Evolutionary conservation across 2,329 filamentous ascomycete genomes (phyloP).

Genomic region (Achaetomium macrosporum): DNA sequence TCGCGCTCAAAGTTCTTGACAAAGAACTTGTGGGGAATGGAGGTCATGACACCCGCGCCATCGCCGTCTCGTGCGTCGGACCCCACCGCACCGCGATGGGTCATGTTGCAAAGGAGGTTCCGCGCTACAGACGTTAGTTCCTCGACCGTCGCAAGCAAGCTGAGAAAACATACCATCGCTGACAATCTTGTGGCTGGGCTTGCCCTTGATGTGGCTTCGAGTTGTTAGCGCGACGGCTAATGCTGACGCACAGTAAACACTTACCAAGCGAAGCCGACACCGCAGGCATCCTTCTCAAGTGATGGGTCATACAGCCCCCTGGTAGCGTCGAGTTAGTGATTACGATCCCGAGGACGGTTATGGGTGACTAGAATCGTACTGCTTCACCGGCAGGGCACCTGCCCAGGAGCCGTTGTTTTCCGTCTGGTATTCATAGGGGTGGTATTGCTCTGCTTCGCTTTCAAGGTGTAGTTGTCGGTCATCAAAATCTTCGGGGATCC

Average conservation of each 20-base stretch:
- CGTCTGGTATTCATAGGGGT: conserved; percentile 78
- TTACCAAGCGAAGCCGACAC: conserved; percentile 97
- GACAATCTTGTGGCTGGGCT: conserved; percentile 94
- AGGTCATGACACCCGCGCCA: conserved; percentile 98
- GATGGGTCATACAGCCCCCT: conserved; percentile 90
- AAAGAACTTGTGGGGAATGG: conserved; percentile 97
- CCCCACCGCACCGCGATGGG: conserved; percentile 95
- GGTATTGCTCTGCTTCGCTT: conserved; percentile 54
- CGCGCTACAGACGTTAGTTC: conserved; percentile 53
- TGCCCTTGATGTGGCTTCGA: conserved; percentile 89
- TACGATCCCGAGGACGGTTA: not conserved
- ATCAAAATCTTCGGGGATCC: conserved; percentile 55
- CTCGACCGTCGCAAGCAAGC: not conserved
- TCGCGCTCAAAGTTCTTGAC: conserved; percentile 96
- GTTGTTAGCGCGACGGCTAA: conserved; percentile 11
- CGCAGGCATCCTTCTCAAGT: conserved; percentile 97
- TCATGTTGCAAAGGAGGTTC: conserved; percentile 99
- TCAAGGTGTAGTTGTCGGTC: conserved; percentile 60
- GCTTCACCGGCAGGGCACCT: conserved; percentile 90
- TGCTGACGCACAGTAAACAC: conserved; percentile 1
- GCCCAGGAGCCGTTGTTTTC: conserved; percentile 87
- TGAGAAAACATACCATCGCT: conserved; percentile 71
- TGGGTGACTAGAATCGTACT: conserved; percentile 45
- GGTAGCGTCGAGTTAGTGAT: conserved; percentile 15
- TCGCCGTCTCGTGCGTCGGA: conserved; percentile 97